Conservation (phyloP, 805 yeast species). For the Middelhovenomyces tepae region DNA sequence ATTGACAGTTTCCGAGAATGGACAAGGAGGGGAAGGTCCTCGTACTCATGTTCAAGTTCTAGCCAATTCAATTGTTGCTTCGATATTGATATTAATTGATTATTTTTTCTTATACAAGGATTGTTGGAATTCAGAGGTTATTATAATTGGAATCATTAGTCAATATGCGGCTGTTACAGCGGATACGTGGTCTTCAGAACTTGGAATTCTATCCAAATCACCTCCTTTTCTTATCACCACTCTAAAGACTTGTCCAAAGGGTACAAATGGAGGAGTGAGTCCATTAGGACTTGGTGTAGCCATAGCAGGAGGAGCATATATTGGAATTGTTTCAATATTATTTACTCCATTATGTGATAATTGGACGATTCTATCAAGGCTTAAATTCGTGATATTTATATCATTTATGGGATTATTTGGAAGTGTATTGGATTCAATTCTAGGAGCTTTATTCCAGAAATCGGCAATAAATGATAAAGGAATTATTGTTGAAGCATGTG, state of each 20-base stretch:
- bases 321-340: conserved; percentile 25
- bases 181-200: conserved; percentile 41
- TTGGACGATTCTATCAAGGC: conserved; percentile 12
- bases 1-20: conserved; percentile 21
- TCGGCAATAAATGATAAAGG: conserved; percentile 29
- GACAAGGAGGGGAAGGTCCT: conserved; percentile 23
- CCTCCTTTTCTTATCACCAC: conserved; percentile 35
- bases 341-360: conserved; percentile 17
- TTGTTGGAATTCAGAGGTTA: conserved; percentile 6
- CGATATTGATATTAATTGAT: conserved; percentile 27
- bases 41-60: conserved; percentile 36
- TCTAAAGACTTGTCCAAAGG: conserved; percentile 34
- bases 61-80: conserved; percentile 33
- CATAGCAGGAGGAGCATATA: conserved; percentile 28
- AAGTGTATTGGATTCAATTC: conserved; percentile 32
- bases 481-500: conserved; percentile 29
- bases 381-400: conserved; percentile 22
- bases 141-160: conserved; percentile 24
- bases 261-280: conserved; percentile 41
- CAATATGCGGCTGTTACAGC: conserved; percentile 39
- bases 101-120: neutral
- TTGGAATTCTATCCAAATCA: conserved; percentile 34
- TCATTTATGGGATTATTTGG: conserved; percentile 31
- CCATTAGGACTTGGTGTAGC: conserved; percentile 31
- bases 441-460: conserved; percentile 35